These are phyloP conservation scores for Coemansia sp. DNA, from an alignment of 192 early-diverging fungal genomes.

Conservation along the genomic window DNA sequence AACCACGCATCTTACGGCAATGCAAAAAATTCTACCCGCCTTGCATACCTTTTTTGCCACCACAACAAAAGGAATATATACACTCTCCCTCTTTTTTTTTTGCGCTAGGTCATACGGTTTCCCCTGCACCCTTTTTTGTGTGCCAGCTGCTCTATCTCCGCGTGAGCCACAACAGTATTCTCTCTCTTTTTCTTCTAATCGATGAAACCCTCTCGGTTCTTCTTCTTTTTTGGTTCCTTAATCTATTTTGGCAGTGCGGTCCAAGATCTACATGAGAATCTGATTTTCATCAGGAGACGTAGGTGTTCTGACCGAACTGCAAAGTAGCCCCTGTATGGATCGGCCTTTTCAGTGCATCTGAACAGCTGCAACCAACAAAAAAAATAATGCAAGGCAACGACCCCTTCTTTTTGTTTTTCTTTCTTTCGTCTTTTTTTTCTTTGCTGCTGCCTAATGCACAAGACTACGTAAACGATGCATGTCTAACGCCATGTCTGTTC, in stretches of 20 bases:
- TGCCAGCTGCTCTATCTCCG: too few relatives aligned
- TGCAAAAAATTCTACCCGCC: background rate
- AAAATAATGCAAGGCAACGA: background rate
- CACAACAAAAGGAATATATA: background rate
- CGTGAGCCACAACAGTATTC: too few relatives aligned
- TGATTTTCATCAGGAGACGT: too few relatives aligned
- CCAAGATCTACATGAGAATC: background rate
- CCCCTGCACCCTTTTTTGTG: background rate
- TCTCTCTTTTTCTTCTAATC: background rate
- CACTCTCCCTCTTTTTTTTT: background rate
- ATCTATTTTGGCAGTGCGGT: background rate
- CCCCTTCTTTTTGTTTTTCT: background rate
- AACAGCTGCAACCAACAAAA: background rate
- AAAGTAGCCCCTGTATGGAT: background rate
- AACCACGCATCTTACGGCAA: background rate
- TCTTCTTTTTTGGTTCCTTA: background rate
- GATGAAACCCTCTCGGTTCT: background rate
- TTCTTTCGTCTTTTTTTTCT: background rate
- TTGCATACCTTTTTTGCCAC: background rate
- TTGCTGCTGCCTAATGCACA: background rate
- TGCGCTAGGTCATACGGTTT: background rate
- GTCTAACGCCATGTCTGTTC: conserved; percentile 5
- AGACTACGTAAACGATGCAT: conserved; percentile 5
- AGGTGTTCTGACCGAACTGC: too few relatives aligned
- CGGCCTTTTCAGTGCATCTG: background rate